These are phyloP conservation scores for Hanseniaspora mollemarum DNA, from an alignment of 805 yeast species.

Conservation along the genomic window DNA sequence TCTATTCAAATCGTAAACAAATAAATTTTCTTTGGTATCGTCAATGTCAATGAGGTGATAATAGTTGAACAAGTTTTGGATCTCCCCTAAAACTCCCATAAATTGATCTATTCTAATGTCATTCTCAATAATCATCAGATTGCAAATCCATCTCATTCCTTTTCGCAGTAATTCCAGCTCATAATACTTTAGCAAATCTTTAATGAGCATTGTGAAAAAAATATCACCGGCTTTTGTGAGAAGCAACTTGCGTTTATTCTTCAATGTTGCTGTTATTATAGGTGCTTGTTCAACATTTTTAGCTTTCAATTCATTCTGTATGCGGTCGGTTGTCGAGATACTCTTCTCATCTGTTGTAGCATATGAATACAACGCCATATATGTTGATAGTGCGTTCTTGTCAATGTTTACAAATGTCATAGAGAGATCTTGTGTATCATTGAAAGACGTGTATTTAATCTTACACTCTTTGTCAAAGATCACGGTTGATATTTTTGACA, in stretches of 20 bases:
- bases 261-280: neutral
- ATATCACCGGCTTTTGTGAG: neutral
- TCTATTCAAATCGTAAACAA: neutral
- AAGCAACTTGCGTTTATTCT: slow-evolving; percentile 5
- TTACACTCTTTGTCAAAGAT: neutral
- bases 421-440: neutral
- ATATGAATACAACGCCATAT: slow-evolving; percentile 6
- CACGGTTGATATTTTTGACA: slow-evolving; percentile 4
- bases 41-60: neutral
- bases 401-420: slow-evolving; percentile 10
- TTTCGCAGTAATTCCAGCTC: slow-evolving; percentile 2
- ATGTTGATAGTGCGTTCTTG: slow-evolving; percentile 8
- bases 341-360: neutral
- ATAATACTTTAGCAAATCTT: slow-evolving; percentile 5
- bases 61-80: neutral
- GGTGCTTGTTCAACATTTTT: neutral
- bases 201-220: neutral
- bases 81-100: neutral
- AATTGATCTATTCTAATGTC: neutral
- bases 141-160: neutral
- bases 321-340: neutral
- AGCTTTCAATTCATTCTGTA: too few relatives aligned
- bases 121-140: neutral
- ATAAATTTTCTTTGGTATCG: neutral
- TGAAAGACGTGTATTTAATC: slow-evolving; percentile 9